Evolutionary conservation across 371 early-diverging fungal genomes (phyloP).

Genomic region (Umbelopsis sp.): DNA sequence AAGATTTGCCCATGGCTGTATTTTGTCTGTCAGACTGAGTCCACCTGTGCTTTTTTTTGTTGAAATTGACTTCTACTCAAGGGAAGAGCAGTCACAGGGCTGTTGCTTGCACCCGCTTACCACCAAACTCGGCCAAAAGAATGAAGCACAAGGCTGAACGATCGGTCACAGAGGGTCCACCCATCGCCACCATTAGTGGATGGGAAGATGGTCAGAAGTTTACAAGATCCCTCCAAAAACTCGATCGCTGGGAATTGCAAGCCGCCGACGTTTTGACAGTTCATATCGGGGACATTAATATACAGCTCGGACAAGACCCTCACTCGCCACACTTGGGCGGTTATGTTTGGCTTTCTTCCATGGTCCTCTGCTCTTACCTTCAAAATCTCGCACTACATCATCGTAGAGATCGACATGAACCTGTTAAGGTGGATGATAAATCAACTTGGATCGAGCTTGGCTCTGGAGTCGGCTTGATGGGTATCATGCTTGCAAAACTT

Average conservation of each 20-base stretch:
- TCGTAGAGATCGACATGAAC: conserved; percentile 30
- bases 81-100: neutral
- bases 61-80: neutral
- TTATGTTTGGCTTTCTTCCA: conserved; percentile 51
- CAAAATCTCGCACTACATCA: conserved; percentile 26
- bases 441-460: conserved; percentile 57
- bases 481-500: conserved; percentile 48
- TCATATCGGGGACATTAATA: conserved; percentile 40
- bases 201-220: conserved; percentile 58
- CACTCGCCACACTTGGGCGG: conserved; percentile 53
- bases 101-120: neutral
- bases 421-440: conserved; percentile 41
- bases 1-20: conserved; percentile 75
- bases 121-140: neutral
- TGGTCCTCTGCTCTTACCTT: conserved; percentile 51
- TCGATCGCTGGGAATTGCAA: conserved; percentile 62
- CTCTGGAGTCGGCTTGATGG: conserved; percentile 55
- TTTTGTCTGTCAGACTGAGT: neutral
- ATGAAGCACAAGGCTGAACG: conserved; percentile 9
- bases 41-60: neutral
- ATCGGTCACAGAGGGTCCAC: conserved; percentile 26
- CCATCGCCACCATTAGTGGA: conserved; percentile 51
- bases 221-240: conserved; percentile 34
- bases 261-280: conserved; percentile 51
- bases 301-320: conserved; percentile 50